Percentiles rank a stretch among this genome's conserved stretches.
phyloP scores from a whole-genome alignment of 78 protist genomes.

The Cavenderia fasciculata region DNA sequence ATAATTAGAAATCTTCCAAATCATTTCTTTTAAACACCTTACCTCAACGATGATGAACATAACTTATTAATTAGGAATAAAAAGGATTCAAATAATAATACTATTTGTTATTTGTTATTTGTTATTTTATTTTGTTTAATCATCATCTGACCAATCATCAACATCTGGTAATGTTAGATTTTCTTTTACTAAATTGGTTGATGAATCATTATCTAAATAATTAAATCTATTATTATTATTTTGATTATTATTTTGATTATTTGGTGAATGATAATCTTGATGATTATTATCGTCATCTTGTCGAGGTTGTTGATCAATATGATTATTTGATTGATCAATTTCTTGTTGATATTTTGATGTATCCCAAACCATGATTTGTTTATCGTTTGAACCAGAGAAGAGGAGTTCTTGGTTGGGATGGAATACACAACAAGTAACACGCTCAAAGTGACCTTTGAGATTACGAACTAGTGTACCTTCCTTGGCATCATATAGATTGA shows the following conservation, averaged over 20 bases:
- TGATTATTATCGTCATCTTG: not conserved
- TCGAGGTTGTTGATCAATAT: not conserved
- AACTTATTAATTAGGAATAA: no score
- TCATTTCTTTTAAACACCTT: no score
- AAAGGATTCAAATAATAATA: no score
- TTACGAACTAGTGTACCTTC: constrained; percentile 26
- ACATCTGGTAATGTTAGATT: constrained; percentile 24
- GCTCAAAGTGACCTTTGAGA: constrained; percentile 65
- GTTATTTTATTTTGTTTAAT: not conserved
- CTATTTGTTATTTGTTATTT: no score
- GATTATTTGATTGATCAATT: not conserved
- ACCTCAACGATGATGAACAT: no score
- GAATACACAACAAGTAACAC: constrained; percentile 45
- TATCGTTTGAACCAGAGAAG: constrained; percentile 47
- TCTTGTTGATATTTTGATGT: not conserved
- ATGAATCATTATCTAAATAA: not conserved
- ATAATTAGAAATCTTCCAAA: no score
- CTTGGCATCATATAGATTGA: constrained; percentile 16
- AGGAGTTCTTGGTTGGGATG: constrained; percentile 19
- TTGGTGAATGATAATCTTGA: not conserved
- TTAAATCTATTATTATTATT: not conserved
- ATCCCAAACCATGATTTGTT: constrained; percentile 25
- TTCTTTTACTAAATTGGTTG: not conserved
- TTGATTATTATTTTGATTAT: not conserved
- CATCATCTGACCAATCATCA: constrained; percentile 61